Conservation (phyloP, 2,329 filamentous ascomycete genomes). For the Zalaria obscura region DNA sequence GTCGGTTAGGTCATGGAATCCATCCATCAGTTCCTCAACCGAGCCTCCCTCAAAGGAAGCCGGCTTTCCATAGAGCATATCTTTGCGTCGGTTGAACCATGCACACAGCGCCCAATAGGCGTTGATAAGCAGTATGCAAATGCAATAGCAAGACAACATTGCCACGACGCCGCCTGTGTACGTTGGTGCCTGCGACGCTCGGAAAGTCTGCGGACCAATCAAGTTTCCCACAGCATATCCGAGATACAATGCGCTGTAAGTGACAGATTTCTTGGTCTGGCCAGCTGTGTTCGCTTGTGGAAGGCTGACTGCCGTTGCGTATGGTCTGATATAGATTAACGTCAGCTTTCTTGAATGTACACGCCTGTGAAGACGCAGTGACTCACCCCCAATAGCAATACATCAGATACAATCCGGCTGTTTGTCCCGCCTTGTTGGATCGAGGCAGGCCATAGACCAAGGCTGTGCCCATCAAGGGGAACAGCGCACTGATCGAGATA, state of each 20-base stretch:
- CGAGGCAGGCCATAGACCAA: conserved; percentile 23
- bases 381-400: conserved; percentile 27
- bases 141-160: neutral
- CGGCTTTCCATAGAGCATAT: neutral
- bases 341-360: conserved; percentile 15
- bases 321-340: conserved; percentile 42
- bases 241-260: neutral
- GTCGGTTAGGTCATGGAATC: neutral
- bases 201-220: neutral
- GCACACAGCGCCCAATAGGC: neutral
- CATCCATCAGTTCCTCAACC: neutral
- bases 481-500: conserved; percentile 32
- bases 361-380: conserved; percentile 18
- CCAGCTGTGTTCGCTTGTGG: conserved; percentile 50
- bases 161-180: neutral
- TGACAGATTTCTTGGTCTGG: conserved; percentile 44
- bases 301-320: conserved; percentile 46
- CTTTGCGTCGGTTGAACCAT: neutral
- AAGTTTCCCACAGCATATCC: neutral
- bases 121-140: neutral
- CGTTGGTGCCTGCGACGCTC: neutral
- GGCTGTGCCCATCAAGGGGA: conserved; percentile 41
- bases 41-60: neutral
- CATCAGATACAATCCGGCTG: neutral
- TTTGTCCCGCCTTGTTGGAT: neutral